Percentiles rank a stretch among this genome's conserved stretches.
Conservation (phyloP, 345 rosid genomes). For the Trapa incisa region DNA sequence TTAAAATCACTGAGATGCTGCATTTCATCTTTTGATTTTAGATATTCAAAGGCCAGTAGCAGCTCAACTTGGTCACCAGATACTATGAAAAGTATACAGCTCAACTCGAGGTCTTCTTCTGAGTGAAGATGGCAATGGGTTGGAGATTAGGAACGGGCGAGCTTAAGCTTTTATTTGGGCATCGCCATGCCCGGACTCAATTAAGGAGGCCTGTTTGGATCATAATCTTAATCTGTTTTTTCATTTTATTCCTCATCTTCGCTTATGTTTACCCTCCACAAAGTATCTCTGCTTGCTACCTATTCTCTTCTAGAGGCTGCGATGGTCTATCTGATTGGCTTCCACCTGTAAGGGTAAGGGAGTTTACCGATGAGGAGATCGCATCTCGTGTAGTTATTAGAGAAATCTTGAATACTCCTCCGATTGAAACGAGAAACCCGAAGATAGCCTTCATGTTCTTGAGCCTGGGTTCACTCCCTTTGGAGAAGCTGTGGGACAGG, state of each 20-base stretch:
- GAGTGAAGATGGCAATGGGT: slow-evolving; percentile 54
- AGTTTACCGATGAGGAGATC: slow-evolving; percentile 67
- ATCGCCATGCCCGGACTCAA: slow-evolving; percentile 48
- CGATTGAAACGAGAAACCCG: slow-evolving; percentile 33
- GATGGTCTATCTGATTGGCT: slow-evolving; percentile 76
- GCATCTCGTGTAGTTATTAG: slow-evolving; percentile 57
- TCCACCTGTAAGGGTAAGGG: slow-evolving; percentile 74
- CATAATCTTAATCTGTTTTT: slow-evolving; percentile 53
- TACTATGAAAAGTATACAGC: slow-evolving; percentile 3
- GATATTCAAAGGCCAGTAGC: neutral
- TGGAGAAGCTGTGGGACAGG: slow-evolving; percentile 88
- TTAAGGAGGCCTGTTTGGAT: slow-evolving; percentile 78
- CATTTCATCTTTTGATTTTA: neutral
- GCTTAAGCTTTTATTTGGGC: slow-evolving; percentile 48
- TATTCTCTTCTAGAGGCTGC: slow-evolving; percentile 77
- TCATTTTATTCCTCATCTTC: slow-evolving; percentile 53
- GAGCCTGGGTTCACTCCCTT: slow-evolving; percentile 74
- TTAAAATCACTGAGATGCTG: neutral
- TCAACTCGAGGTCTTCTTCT: slow-evolving; percentile 8
- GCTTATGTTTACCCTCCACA: slow-evolving; percentile 79
- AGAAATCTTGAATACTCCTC: slow-evolving; percentile 53
- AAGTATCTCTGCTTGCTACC: slow-evolving; percentile 56
- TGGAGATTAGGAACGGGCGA: slow-evolving; percentile 68
- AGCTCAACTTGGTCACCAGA: neutral
- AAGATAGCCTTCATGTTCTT: slow-evolving; percentile 93